Evolutionary conservation across 177 flowering plant genomes (phyloP), one percentile per base, ranked within the genome.

Genomic region (Telopea speciosissima): DNA sequence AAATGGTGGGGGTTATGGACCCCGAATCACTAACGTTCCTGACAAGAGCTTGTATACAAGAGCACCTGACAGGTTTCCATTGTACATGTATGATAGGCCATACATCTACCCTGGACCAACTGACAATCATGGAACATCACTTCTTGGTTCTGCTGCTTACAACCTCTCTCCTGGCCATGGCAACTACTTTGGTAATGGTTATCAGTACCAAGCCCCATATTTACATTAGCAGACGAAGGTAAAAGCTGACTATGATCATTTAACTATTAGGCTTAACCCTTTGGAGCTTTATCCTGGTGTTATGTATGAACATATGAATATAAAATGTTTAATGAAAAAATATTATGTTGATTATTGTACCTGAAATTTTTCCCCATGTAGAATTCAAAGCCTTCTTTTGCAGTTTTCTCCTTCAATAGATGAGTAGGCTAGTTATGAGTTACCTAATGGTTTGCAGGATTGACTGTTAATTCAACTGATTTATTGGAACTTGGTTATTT

Each of bases 141-240:
- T 81, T 28, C 42, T 90, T 74, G 88, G 85, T 64, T 70, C 97
- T 61, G 85, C 85, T 12, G 58, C 88, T 67, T 90, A 89, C 80
- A 83, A 75, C 74, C 69, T 88, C 44, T 67, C 91, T 65, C 91
- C 90, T 67, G 75, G 67, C 68, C 96, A 90, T 77, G 96, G 86
- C 40, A 87, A 85, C 86, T 91, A 82, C 80, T 91, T 86, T 64
- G 89, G 91, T 28, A 91, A 85, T 80, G 96, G 87, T 66, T 91
- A 87, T 83, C 96, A 89, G 85, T 91, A 91, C 73, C 92, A 88
- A 67, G 81, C 92, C 63, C 82, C 92, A 3, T 91, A 89, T 76
- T 84, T 90, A 72, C 96, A 87, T 89, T 91, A 88, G 78, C 63
- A 60, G 79, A 72, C 31, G 77, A 75, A 74, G 82, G 73, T 65